These are phyloP conservation scores for Cladosporium oxysporum DNA, from an alignment of 2,329 filamentous ascomycete species.

Conservation along the genomic window DNA sequence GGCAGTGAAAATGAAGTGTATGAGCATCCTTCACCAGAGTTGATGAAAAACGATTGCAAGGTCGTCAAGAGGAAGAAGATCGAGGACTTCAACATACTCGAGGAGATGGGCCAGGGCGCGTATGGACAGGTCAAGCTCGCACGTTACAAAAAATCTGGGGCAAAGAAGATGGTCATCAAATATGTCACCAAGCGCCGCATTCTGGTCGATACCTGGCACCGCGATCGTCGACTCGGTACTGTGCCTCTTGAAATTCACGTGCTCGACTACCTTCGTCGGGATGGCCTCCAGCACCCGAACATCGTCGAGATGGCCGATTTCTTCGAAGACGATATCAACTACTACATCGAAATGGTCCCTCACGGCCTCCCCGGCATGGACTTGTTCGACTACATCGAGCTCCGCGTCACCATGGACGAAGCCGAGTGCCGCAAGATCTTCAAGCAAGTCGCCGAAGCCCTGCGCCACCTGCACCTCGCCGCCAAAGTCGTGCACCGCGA, in stretches of 20 bases:
- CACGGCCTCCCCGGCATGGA: constrained; percentile 97
- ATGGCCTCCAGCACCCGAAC: constrained; percentile 63
- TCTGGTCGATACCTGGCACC: constrained; percentile 96
- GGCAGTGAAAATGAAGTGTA: constrained; percentile 37
- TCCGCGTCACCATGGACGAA: constrained; percentile 95
- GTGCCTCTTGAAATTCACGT: constrained; percentile 97
- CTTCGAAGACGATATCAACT: constrained; percentile 81
- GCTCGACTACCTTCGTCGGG: constrained; percentile 83
- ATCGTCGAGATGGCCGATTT: constrained; percentile 71
- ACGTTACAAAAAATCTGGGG: constrained; percentile 71
- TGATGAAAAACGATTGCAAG: constrained; percentile 35
- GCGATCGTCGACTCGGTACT: constrained; percentile 87
- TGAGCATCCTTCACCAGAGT: constrained; percentile 41
- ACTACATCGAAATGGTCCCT: constrained; percentile 98
- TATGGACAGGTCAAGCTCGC: constrained; percentile 97
- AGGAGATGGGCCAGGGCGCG: constrained; percentile 97
- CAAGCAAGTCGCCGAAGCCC: constrained; percentile 82
- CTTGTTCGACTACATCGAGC: constrained; percentile 96
- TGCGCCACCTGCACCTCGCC: constrained; percentile 88
- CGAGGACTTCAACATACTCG: constrained; percentile 84
- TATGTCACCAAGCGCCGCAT: constrained; percentile 97
- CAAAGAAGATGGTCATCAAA: constrained; percentile 88
- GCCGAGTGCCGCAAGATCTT: constrained; percentile 93
- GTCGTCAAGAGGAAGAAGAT: constrained; percentile 73
- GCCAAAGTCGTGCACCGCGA: constrained; percentile 93